These are phyloP conservation scores for Acmispon strigosus DNA, from an alignment of 306 rosid species.

Conservation along the genomic window DNA sequence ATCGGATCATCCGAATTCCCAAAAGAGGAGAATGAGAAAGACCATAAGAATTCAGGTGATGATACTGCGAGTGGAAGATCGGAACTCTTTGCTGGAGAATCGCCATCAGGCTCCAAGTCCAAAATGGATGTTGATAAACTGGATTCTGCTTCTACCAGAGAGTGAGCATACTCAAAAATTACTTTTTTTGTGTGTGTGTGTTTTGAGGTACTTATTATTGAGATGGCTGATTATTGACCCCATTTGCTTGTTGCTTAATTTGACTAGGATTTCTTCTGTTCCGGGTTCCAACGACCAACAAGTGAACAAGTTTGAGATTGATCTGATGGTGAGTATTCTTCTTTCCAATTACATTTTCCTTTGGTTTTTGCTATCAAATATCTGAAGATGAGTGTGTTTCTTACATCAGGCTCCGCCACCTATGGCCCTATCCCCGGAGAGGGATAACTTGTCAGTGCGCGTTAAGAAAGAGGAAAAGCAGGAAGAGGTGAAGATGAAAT, in stretches of 20 bases:
- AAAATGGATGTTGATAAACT: neutral
- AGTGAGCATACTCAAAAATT: conserved; percentile 21
- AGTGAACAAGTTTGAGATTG: conserved; percentile 32
- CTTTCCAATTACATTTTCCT: conserved; percentile 1
- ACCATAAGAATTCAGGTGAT: neutral
- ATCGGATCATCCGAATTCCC: neutral
- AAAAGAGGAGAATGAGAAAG: neutral
- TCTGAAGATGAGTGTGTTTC: conserved; percentile 7
- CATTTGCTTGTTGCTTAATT: neutral
- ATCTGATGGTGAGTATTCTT: conserved; percentile 48
- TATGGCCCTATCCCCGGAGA: conserved; percentile 17
- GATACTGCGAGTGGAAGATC: neutral
- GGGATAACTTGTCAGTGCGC: conserved; percentile 10
- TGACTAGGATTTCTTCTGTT: conserved; percentile 17
- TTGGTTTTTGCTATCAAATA: neutral
- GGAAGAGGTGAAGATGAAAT: conserved; percentile 22
- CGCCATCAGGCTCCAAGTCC: neutral
- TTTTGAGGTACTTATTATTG: neutral
- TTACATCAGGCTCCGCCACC: conserved; percentile 48
- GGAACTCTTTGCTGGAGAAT: neutral
- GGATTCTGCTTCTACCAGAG: conserved; percentile 15
- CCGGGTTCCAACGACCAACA: conserved; percentile 1
- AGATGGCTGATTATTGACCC: neutral
- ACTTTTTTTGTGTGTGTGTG: neutral
- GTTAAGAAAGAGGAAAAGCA: conserved; percentile 9